Percentiles rank a stretch among this genome's conserved stretches.
phyloP scores from a whole-genome alignment of 345 rosid species.

The Hibiscus trionum region DNA sequence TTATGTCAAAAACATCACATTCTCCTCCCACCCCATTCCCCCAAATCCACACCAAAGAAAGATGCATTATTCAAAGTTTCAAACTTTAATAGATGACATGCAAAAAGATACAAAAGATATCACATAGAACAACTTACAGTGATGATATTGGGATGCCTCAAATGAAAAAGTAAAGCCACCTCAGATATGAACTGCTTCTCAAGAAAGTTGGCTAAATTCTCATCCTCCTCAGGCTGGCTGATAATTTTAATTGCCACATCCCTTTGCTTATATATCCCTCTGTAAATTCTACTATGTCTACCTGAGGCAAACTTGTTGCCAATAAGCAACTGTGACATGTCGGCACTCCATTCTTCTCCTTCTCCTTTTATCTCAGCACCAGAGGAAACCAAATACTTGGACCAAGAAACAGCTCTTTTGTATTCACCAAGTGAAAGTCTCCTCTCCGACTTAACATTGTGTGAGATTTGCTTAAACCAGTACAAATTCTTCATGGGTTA shows the following conservation, averaged over 20 bases:
- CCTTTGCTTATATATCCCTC: constrained; percentile 61
- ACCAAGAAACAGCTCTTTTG: constrained; percentile 66
- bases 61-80: neutral
- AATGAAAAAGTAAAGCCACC: constrained; percentile 54
- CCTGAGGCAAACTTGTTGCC: constrained; percentile 72
- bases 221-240: constrained; percentile 75
- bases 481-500: constrained; percentile 49
- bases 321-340: constrained; percentile 65
- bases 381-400: constrained; percentile 68
- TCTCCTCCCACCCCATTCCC: neutral
- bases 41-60: neutral
- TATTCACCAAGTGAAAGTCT: constrained; percentile 65
- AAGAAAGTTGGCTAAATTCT: constrained; percentile 44
- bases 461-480: constrained; percentile 53
- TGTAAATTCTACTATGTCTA: constrained; percentile 71
- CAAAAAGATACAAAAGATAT: neutral
- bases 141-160: constrained; percentile 58
- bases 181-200: constrained; percentile 71
- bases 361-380: constrained; percentile 70
- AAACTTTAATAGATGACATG: neutral
- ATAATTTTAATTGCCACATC: constrained; percentile 74
- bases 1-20: neutral
- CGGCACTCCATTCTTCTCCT: constrained; percentile 68
- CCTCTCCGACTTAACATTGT: constrained; percentile 43
- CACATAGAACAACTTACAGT: constrained; percentile 36